Base-by-base conservation (phyloP, 2,329 filamentous ascomycete genomes). In the Ustilaginoidea virens region DNA sequence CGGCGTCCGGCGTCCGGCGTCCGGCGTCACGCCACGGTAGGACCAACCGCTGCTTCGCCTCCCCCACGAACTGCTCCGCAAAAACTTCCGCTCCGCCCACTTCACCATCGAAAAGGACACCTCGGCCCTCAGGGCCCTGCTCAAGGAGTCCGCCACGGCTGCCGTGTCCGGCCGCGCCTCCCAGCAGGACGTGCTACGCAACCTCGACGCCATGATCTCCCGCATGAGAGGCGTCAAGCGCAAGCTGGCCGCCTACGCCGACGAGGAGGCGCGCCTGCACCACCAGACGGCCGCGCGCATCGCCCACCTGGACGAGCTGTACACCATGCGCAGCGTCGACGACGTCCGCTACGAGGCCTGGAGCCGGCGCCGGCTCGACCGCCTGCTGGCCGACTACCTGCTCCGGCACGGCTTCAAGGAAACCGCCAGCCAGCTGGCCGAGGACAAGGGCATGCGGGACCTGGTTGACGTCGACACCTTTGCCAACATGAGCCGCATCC, bases 281-380 rank as follows among this genome's bases (percentile, higher is more conserved):
- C 63, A 64, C 5, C 78, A 92, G 44, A 71, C 80, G 17, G 70
- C 73, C 30, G 78, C 80, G 37, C 72, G 90, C 18, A 74, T 92
- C 33, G 61, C 69, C 16, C 86, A 98, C 54, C 61, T 98, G 19
- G 70, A 81, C 40, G 74, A 85, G 40, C 63, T 98, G 4, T 82
- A 90, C 51, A 56, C 67, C 25, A 81, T 96, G 43, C 69, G 78
- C 33, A 80, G 73, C 35, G 63, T 94, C 36, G 80, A 83, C 29
- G 90, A 98, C 49, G 83, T 92, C 41, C 83, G 83, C 47, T 98
- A 96, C 55, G 87, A 96, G 47, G 63, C 70, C 33, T 98, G 90
- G 90, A 82, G 79, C 35, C 71, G 81, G 31, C 71, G 71, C 22
- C 66, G 90, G 14, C 62, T 98, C 25, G 80, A 93, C 52, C 66